Evolutionary conservation across 345 rosid genomes (phyloP).

Genomic region (Populus tremula): DNA sequence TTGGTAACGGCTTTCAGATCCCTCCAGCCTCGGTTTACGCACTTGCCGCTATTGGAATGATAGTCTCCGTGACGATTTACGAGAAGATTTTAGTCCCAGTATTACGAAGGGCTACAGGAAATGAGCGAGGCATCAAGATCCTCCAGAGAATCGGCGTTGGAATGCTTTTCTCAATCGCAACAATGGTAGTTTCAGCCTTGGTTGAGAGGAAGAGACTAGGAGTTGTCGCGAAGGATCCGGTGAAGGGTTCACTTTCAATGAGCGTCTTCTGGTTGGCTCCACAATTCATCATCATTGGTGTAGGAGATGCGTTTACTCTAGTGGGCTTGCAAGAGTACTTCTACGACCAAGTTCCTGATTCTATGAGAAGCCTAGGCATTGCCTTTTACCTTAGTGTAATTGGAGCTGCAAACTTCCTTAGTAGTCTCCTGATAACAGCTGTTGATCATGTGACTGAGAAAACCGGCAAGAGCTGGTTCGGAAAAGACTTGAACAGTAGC

Average conservation of each 20-base stretch:
- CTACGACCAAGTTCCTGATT: constrained; percentile 93
- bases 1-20: constrained; percentile 42
- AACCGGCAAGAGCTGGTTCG: constrained; percentile 43
- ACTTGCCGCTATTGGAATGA: constrained; percentile 56
- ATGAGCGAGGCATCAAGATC: constrained; percentile 72
- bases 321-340: constrained; percentile 93
- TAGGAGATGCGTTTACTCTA: constrained; percentile 72
- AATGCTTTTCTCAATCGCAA: constrained; percentile 59
- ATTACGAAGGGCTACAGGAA: constrained; percentile 44
- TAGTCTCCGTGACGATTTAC: constrained; percentile 44
- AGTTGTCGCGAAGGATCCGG: constrained; percentile 30
- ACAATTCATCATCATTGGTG: constrained; percentile 64
- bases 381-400: constrained; percentile 82
- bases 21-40: constrained; percentile 60
- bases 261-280: constrained; percentile 87
- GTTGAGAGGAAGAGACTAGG: constrained; percentile 61
- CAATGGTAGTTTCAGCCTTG: constrained; percentile 70
- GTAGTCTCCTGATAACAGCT: constrained; percentile 63
- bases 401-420: constrained; percentile 71
- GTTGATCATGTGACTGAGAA: constrained; percentile 20
- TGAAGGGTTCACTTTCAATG: constrained; percentile 51
- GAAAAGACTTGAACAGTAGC: constrained; percentile 76
- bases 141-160: constrained; percentile 92
- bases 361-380: constrained; percentile 91
- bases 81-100: constrained; percentile 57